Base-by-base conservation (phyloP, 345 rosid species). In the Salix viminalis region DNA sequence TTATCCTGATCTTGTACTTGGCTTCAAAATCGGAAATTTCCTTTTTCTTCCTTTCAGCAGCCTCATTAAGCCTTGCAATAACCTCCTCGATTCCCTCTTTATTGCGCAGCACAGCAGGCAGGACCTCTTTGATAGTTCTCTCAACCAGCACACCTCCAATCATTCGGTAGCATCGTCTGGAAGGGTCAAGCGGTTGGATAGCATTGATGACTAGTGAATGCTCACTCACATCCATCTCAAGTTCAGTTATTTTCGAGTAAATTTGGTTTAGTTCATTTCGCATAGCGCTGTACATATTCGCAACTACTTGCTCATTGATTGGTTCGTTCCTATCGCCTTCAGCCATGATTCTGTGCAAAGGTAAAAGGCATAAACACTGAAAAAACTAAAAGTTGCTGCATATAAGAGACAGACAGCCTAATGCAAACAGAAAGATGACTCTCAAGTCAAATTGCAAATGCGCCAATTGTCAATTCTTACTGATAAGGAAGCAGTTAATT, bases 51-150 rank as follows among this genome's bases (percentile, higher is more conserved):
- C 85, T 93, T 77, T 90, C 92, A 80, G 93, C 44, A 30, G 98
- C 87, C 83, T 96, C 98, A 10, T 96, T 84, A 56, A 93, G 91
- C 89, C 96, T 87, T 61, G 82, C 74, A 14, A 96, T 87, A 24
- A 96, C 97, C 81, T 93, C 98, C 83, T 91, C 98, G 9, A 96
- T 92, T 12, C 99, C 99, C 69, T 89, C 97, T 75, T 93, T 96
- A 79, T 96, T 96, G 80, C 94, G 92, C 68, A 85, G 94, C 70
- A 96, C 97, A 52, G 99, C 99, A 4, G 99, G 98, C 77, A 93
- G 89, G 48, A 96, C 97, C 73, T 92, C 98, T 75, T 85, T 90
- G 85, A 95, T 84, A 79, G 97, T 95, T 86, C 98, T 91, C 87
- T 95, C 96, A 0, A 95, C 99, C 13, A 93, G 88, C 56, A 95